A percentile compares a stretch with the other conserved stretches of the same genome.
phyloP scores from a whole-genome alignment of 352 stramenopile genomes.

The Lagenidium sp. region DNA sequence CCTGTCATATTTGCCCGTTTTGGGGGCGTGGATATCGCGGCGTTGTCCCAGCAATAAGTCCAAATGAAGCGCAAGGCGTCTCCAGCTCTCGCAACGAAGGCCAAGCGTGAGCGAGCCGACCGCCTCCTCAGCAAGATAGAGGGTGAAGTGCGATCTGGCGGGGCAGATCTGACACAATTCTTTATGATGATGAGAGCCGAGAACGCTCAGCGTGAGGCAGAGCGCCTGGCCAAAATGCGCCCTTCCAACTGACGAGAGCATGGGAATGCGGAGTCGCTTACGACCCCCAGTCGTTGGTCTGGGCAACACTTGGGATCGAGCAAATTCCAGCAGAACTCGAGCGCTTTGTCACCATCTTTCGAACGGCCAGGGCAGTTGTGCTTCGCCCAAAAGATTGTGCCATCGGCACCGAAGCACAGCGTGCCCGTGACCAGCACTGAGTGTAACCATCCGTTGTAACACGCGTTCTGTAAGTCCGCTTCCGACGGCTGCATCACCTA shows the following conservation, averaged over 20 bases:
- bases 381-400: background rate
- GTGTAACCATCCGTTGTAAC: slow-evolving; percentile 5
- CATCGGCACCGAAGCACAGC: background rate
- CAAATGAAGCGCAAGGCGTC: too few relatives aligned
- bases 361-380: background rate
- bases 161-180: too few relatives aligned
- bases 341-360: background rate
- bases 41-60: too few relatives aligned
- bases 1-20: too few relatives aligned
- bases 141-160: too few relatives aligned
- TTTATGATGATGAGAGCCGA: background rate
- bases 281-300: background rate
- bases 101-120: too few relatives aligned
- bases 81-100: too few relatives aligned
- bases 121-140: too few relatives aligned
- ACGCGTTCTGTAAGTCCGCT: background rate
- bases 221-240: background rate
- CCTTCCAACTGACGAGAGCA: background rate
- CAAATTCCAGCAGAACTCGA: background rate
- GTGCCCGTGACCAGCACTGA: background rate
- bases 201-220: background rate
- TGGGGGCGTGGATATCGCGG: too few relatives aligned
- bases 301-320: too few relatives aligned
- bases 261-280: background rate
- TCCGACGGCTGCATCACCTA: background rate